These are phyloP conservation scores for Xylaria grammica DNA, from an alignment of 495 filamentous ascomycete genomes.

Conservation along the genomic window DNA sequence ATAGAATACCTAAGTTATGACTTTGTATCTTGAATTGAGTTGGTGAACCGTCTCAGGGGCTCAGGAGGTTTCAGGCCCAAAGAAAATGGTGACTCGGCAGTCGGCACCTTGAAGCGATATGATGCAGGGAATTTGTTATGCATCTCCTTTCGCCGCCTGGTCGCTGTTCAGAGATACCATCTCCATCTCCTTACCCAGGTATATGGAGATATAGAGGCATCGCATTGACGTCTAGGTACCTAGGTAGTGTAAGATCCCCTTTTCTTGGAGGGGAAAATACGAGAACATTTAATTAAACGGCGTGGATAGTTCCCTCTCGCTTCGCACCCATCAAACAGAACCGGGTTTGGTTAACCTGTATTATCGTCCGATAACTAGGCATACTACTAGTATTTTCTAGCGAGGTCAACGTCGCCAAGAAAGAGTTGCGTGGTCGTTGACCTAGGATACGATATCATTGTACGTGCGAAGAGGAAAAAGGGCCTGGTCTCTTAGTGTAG, in stretches of 20 bases:
- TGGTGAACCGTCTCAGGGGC: not conserved
- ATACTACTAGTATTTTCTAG: not conserved
- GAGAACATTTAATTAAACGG: constrained; percentile 1
- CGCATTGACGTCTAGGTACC: not conserved
- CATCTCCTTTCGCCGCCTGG: too few relatives aligned
- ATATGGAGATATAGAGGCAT: not conserved
- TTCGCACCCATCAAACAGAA: constrained; percentile 2
- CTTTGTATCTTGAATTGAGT: too few relatives aligned
- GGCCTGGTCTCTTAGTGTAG: too few relatives aligned
- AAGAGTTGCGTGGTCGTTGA: too few relatives aligned
- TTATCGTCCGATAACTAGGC: not conserved
- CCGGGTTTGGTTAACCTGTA: not conserved
- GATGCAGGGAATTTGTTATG: not conserved
- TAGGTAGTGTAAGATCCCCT: too few relatives aligned
- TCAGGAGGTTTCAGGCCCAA: constrained; percentile 20
- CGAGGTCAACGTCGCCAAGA: constrained; percentile 1
- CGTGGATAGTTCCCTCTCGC: not conserved
- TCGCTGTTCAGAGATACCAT: too few relatives aligned
- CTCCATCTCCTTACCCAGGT: not conserved
- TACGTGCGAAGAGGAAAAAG: not conserved
- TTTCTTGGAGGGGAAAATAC: constrained; percentile 3
- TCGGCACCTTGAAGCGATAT: not conserved
- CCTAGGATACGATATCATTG: too few relatives aligned
- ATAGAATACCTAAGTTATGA: too few relatives aligned
- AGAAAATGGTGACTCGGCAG: not conserved